Conservation (phyloP, 208 protist genomes). For the Acanthamoeba sp. region DNA sequence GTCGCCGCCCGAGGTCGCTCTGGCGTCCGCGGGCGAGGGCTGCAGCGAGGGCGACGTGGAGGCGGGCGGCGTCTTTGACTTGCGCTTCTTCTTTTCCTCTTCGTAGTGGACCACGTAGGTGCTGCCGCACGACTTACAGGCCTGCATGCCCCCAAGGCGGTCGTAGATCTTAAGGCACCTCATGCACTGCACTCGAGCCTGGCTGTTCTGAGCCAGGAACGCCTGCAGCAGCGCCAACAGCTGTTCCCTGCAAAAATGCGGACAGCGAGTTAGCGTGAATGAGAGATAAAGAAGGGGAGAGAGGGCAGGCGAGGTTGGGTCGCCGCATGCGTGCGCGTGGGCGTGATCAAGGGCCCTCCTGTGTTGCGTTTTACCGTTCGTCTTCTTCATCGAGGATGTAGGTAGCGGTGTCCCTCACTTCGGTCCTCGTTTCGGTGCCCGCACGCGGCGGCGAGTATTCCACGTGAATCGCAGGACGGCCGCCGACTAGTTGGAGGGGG, state of each 20-base stretch:
- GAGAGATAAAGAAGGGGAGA: too few species aligned
- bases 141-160: slow-evolving; percentile 12
- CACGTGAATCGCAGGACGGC: not conserved
- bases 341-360: too few species aligned
- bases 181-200: slow-evolving; percentile 64
- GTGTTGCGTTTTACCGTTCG: slow-evolving; percentile 5
- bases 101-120: slow-evolving; percentile 49
- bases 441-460: slow-evolving; percentile 44
- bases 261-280: not conserved
- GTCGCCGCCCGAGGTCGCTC: not conserved
- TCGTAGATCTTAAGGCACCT: slow-evolving; percentile 54
- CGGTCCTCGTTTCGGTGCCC: not conserved
- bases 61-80: not conserved
- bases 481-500: not conserved
- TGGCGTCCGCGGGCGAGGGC: not conserved
- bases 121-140: not conserved
- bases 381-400: slow-evolving; percentile 12
- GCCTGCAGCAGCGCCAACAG: not conserved
- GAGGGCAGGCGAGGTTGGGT: too few species aligned
- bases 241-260: not conserved
- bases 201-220: slow-evolving; percentile 35
- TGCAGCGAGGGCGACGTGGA: not conserved
- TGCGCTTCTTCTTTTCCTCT: not conserved
- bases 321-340: too few species aligned
- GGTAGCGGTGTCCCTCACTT: slow-evolving; percentile 1